phyloP scores from a whole-genome alignment of 163 green algal species.

The Chlamydomonas reinhardtii region DNA sequence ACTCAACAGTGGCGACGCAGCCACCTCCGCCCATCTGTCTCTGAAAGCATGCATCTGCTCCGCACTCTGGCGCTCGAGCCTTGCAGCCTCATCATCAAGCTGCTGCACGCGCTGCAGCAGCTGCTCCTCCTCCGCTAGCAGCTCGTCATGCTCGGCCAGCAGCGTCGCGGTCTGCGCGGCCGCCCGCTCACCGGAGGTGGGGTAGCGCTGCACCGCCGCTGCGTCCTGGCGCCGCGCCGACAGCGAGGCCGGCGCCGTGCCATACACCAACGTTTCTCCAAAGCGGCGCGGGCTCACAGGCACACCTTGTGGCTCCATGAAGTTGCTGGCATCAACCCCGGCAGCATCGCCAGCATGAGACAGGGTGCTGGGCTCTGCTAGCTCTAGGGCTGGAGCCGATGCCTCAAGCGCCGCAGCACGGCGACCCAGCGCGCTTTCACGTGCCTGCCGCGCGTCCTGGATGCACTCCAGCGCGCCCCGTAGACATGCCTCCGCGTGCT shows the following conservation, averaged over 20 bases:
- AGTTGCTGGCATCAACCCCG: no score
- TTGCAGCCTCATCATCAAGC: not conserved
- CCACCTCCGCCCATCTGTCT: not conserved
- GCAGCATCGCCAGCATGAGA: no score
- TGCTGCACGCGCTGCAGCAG: slow-evolving; percentile 24
- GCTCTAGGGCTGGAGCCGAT: no score
- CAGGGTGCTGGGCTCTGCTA: no score
- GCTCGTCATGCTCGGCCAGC: not conserved
- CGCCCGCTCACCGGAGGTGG: not conserved
- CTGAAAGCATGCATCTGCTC: not conserved
- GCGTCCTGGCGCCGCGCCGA: not conserved
- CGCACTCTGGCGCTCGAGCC: not conserved
- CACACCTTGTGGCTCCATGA: no score
- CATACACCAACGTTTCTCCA: no score
- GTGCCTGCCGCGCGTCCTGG: not conserved
- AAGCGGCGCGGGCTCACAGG: no score
- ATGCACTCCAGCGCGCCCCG: not conserved
- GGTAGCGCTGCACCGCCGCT: not conserved
- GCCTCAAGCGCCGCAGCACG: not conserved
- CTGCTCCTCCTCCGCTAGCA: slow-evolving; percentile 31
- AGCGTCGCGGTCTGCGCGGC: not conserved
- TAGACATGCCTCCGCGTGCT: slow-evolving; percentile 19
- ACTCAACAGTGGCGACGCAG: no score
- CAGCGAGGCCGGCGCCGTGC: no score
- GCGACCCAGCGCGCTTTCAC: not conserved